Conservation (phyloP, 352 stramenopile genomes). For the Globisporangium spiculum region DNA sequence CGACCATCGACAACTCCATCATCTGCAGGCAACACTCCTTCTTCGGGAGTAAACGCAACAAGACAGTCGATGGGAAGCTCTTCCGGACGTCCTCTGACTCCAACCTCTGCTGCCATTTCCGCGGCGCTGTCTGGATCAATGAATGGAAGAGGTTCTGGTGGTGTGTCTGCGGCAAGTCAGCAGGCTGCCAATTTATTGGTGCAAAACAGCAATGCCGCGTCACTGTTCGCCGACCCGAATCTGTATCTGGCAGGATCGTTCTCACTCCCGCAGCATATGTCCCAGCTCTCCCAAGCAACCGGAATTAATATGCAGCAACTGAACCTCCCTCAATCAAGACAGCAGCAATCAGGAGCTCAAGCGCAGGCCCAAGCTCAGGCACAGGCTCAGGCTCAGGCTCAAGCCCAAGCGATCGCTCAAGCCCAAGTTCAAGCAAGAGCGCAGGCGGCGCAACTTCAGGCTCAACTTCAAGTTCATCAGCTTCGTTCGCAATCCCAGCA, state of each 20-base stretch:
- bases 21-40: slow-evolving; percentile 6
- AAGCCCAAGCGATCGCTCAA: slow-evolving; percentile 53
- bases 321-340: slow-evolving; percentile 29
- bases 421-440: slow-evolving; percentile 27
- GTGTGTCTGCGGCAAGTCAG: slow-evolving; percentile 39
- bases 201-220: slow-evolving; percentile 45
- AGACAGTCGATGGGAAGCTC: slow-evolving; percentile 15
- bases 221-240: slow-evolving; percentile 63
- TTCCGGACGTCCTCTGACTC: slow-evolving; percentile 21
- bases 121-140: slow-evolving; percentile 30
- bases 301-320: slow-evolving; percentile 58
- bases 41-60: neutral
- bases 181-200: slow-evolving; percentile 53
- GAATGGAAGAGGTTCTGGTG: slow-evolving; percentile 26
- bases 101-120: slow-evolving; percentile 30
- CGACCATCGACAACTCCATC: slow-evolving; percentile 30
- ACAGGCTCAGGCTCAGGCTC: slow-evolving; percentile 42
- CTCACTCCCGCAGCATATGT: slow-evolving; percentile 45
- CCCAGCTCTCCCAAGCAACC: slow-evolving; percentile 27
- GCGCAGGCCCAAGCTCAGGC: slow-evolving; percentile 6
- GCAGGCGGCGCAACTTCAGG: slow-evolving; percentile 29
- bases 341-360: slow-evolving; percentile 45
- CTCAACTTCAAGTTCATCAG: slow-evolving; percentile 38
- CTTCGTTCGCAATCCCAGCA: slow-evolving; percentile 27
- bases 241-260: slow-evolving; percentile 67